phyloP scores from a whole-genome alignment of 2,329 filamentous ascomycete genomes.

The Penicillium janthinellum region DNA sequence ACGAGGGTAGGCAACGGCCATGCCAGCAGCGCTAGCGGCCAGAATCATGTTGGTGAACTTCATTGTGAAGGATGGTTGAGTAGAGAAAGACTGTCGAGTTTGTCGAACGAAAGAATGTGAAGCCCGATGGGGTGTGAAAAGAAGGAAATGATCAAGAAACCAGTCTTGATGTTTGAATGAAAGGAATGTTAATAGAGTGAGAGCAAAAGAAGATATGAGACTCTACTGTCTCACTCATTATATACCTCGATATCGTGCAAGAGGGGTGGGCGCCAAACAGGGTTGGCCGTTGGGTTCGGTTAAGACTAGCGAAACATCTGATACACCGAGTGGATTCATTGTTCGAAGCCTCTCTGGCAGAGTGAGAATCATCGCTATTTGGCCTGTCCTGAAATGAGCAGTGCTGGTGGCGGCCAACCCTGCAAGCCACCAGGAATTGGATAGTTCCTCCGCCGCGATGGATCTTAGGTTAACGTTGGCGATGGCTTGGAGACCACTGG shows the following conservation, averaged over 20 bases:
- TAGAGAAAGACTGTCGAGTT: constrained; percentile 30
- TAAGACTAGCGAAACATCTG: constrained; percentile 12
- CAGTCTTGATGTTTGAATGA: constrained; percentile 25
- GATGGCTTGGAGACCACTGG: constrained; percentile 8
- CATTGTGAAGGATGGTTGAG: constrained; percentile 23
- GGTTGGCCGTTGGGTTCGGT: constrained; percentile 5
- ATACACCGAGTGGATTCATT: constrained; percentile 19
- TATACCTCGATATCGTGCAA: constrained; percentile 9
- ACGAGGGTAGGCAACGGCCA: constrained; percentile 28
- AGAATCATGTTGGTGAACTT: constrained; percentile 34
- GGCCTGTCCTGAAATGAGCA: constrained; percentile 6
- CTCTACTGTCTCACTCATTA: constrained; percentile 3
- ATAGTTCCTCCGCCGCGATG: constrained; percentile 6
- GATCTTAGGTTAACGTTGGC: background rate
- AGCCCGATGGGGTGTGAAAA: constrained; percentile 11
- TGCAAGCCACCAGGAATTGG: background rate
- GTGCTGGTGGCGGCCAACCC: constrained; percentile 7
- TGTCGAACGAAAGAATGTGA: constrained; percentile 22
- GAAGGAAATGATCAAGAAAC: constrained; percentile 23
- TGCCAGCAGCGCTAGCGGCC: constrained; percentile 31
- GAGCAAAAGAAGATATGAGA: constrained; percentile 1
- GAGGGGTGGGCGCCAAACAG: constrained; percentile 11
- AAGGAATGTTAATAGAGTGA: constrained; percentile 17
- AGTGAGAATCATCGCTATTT: constrained; percentile 1
- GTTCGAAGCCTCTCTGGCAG: constrained; percentile 8